Percentiles rank a stretch among this genome's conserved stretches.
phyloP scores from a whole-genome alignment of 2,329 filamentous ascomycete species.

The Rhynchosporium secalis region DNA sequence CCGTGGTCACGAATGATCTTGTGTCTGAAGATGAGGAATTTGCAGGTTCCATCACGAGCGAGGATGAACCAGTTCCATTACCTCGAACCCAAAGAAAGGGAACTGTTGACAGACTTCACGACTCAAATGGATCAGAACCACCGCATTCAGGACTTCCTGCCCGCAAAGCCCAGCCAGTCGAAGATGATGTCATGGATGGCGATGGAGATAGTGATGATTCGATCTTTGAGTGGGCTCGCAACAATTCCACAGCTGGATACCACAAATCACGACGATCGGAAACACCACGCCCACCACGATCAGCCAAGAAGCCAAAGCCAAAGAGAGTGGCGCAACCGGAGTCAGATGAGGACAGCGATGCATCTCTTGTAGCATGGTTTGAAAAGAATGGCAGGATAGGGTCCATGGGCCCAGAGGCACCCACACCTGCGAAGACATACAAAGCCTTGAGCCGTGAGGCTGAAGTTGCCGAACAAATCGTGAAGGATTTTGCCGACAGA shows the following conservation, averaged over 20 bases:
- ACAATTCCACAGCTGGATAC: constrained; percentile 16
- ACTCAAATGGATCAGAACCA: constrained; percentile 1
- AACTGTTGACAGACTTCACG: neutral
- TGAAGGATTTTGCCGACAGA: constrained; percentile 11
- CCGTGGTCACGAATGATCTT: neutral
- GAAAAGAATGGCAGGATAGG: constrained; percentile 8
- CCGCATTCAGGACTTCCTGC: neutral
- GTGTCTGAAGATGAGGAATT: neutral
- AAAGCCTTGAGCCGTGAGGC: constrained; percentile 21
- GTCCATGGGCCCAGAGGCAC: neutral
- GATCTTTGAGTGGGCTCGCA: constrained; percentile 29
- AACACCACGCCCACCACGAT: constrained; percentile 1
- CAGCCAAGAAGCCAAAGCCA: constrained; percentile 4
- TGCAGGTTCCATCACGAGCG: neutral
- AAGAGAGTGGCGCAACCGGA: neutral
- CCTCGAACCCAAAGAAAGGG: constrained; percentile 6
- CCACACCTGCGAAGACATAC: constrained; percentile 9
- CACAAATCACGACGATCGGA: neutral
- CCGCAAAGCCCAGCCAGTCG: neutral
- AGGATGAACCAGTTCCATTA: constrained; percentile 1
- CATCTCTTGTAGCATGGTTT: constrained; percentile 21
- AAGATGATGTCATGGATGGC: constrained; percentile 12
- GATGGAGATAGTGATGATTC: constrained; percentile 29
- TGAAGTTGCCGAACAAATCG: constrained; percentile 13
- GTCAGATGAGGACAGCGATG: constrained; percentile 16